These are phyloP conservation scores for Aspergillus ellipticus DNA, from an alignment of 495 filamentous ascomycete genomes.

Conservation along the genomic window DNA sequence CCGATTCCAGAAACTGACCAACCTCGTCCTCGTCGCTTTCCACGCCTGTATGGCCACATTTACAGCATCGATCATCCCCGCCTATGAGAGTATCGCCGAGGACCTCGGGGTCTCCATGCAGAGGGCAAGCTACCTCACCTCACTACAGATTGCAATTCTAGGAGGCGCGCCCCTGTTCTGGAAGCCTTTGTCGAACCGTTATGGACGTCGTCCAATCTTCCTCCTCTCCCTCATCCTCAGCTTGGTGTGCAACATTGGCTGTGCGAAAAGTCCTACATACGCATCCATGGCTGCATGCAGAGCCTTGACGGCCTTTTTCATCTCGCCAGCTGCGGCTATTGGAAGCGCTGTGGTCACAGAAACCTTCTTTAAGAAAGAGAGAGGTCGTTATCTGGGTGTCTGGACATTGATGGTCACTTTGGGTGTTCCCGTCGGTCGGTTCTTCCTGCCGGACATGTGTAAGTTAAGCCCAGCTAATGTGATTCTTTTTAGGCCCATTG, in stretches of 20 bases:
- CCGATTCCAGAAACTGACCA: conserved; percentile 45
- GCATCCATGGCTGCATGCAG: conserved; percentile 33
- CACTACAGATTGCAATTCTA: conserved; percentile 49
- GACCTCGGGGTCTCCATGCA: conserved; percentile 46
- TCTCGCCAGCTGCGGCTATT: conserved; percentile 30
- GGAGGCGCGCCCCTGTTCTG: conserved; percentile 50
- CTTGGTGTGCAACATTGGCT: conserved; percentile 47
- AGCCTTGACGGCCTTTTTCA: conserved; percentile 21
- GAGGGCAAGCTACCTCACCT: conserved; percentile 48
- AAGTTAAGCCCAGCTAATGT: not conserved
- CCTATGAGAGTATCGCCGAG: conserved; percentile 45
- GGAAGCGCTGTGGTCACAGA: conserved; percentile 46
- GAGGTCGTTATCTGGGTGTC: conserved; percentile 44
- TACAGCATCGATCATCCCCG: conserved; percentile 52
- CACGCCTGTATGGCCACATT: conserved; percentile 56
- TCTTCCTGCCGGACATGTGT: not conserved
- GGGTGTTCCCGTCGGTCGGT: conserved; percentile 37
- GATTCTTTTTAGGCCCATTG: conserved; percentile 29
- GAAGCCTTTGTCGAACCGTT: conserved; percentile 52
- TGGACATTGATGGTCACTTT: conserved; percentile 46
- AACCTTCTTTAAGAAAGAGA: conserved; percentile 41
- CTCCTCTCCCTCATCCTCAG: conserved; percentile 44
- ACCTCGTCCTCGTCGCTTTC: conserved; percentile 51
- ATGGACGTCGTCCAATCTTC: conserved; percentile 50
- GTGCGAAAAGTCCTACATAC: conserved; percentile 41